Percentiles rank a stretch among this genome's conserved stretches.
These are phyloP conservation scores for Dionaea muscipula DNA, from an alignment of 179 eudicot genomes.

Conservation along the genomic window DNA sequence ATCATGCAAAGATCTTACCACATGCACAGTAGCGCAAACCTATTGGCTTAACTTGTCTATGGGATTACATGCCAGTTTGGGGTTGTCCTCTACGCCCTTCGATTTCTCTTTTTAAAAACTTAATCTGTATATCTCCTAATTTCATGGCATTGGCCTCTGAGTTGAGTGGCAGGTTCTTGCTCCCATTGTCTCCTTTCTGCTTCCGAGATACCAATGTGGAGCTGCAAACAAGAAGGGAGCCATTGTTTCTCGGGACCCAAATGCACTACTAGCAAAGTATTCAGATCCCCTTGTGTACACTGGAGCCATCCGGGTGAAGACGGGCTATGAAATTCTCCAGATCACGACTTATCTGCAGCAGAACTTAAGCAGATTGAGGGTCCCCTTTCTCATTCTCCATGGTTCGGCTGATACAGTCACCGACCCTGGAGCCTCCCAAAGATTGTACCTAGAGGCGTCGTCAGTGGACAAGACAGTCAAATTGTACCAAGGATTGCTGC, in stretches of 20 bases:
- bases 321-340: conserved; percentile 66
- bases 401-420: conserved; percentile 66
- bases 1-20: no score
- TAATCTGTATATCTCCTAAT: no score
- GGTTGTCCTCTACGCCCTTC: no score
- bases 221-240: conserved; percentile 66
- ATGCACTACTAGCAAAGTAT: conserved; percentile 52
- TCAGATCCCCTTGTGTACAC: conserved; percentile 84
- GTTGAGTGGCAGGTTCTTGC: conserved; percentile 42
- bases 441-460: conserved; percentile 50
- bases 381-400: conserved; percentile 66
- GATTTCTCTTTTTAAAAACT: no score
- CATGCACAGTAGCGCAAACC: no score
- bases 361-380: conserved; percentile 30
- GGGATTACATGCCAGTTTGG: no score
- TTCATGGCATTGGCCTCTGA: no score
- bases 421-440: conserved; percentile 55
- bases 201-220: conserved; percentile 62
- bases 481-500: conserved; percentile 45
- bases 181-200: conserved; percentile 51
- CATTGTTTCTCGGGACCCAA: conserved; percentile 57
- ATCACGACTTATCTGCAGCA: conserved; percentile 46
- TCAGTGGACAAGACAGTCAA: conserved; percentile 53
- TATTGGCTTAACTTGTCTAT: no score
- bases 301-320: conserved; percentile 59